A percentile compares a stretch with the other conserved stretches of the same genome.
phyloP scores from a whole-genome alignment of 2,329 filamentous ascomycete genomes.

The Ophiocordyceps robertsii region DNA sequence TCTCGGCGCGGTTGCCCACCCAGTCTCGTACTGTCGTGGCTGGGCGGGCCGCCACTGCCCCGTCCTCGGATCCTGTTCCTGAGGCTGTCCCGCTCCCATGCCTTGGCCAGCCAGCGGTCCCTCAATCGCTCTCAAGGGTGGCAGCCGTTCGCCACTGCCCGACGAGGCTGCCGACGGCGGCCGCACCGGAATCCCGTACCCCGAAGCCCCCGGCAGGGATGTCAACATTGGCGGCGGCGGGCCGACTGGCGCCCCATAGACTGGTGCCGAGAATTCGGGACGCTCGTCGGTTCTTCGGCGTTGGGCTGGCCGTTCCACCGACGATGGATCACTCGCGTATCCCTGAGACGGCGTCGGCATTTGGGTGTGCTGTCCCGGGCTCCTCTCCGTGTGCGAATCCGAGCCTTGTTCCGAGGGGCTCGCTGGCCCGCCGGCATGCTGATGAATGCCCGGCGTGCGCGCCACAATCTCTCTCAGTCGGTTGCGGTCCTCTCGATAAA shows the following conservation, averaged over 20 bases:
- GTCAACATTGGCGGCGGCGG: slow-evolving; percentile 24
- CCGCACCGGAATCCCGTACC: slow-evolving; percentile 22
- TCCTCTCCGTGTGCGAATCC: slow-evolving; percentile 23
- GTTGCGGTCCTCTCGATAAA: slow-evolving; percentile 60
- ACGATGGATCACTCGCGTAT: slow-evolving; percentile 27
- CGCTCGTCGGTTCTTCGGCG: slow-evolving; percentile 34
- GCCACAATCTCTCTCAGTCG: slow-evolving; percentile 54
- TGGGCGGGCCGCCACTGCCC: slow-evolving; percentile 22
- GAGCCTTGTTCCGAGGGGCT: slow-evolving; percentile 30
- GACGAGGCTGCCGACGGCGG: slow-evolving; percentile 24
- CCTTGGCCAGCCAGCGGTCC: slow-evolving; percentile 11
- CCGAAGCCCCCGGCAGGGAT: slow-evolving; percentile 22
- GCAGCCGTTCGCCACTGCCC: slow-evolving; percentile 28
- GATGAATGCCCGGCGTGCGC: slow-evolving; percentile 42
- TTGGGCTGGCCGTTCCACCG: slow-evolving; percentile 30
- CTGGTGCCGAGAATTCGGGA: slow-evolving; percentile 24
- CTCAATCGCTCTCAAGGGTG: slow-evolving; percentile 34
- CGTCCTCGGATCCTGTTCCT: slow-evolving; percentile 21
- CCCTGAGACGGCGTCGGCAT: slow-evolving; percentile 14
- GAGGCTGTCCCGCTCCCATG: slow-evolving; percentile 11
- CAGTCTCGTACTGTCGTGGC: slow-evolving; percentile 17
- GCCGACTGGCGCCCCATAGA: slow-evolving; percentile 22
- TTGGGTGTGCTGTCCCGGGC: slow-evolving; percentile 16
- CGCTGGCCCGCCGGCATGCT: slow-evolving; percentile 37
- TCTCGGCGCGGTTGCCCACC: slow-evolving; percentile 20